These are phyloP conservation scores for Piper betle DNA, from an alignment of 164 flowering plant species.

Conservation along the genomic window DNA sequence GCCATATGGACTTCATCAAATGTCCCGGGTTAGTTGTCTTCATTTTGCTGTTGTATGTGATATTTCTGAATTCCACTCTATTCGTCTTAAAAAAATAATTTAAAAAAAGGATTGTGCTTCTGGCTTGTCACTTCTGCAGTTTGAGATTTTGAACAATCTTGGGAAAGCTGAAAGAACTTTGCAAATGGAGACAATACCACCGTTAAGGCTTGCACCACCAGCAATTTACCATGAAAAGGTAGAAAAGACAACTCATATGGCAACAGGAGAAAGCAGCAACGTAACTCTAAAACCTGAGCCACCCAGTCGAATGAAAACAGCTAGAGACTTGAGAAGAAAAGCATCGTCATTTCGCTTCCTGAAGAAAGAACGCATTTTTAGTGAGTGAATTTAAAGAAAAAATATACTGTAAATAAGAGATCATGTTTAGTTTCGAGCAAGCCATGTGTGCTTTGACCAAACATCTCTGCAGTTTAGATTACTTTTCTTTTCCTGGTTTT, in stretches of 20 bases:
- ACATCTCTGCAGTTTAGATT: neutral
- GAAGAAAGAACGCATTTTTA: conserved; percentile 55
- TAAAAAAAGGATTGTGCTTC: neutral
- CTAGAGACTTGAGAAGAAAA: conserved; percentile 44
- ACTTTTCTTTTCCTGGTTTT: too few relatives aligned
- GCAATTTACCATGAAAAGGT: conserved; percentile 91
- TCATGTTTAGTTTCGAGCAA: neutral
- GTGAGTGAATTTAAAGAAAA: conserved; percentile 27
- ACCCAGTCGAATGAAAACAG: conserved; percentile 29
- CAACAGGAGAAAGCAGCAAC: conserved; percentile 40
- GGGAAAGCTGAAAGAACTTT: conserved; percentile 39
- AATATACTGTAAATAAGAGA: neutral
- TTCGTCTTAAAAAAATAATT: too few relatives aligned
- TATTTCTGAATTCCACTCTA: neutral
- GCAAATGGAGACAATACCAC: conserved; percentile 60
- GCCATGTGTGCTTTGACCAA: neutral
- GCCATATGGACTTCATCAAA: conserved; percentile 42
- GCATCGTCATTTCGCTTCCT: conserved; percentile 67
- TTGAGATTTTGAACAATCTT: conserved; percentile 65
- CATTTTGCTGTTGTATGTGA: neutral
- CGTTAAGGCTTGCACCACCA: conserved; percentile 86
- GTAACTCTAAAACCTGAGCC: conserved; percentile 26
- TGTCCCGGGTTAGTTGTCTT: conserved; percentile 51
- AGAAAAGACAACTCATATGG: conserved; percentile 38
- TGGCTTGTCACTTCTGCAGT: conserved; percentile 43